Evolutionary conservation across 257 asterid species (phyloP), one percentile per base, ranked within the genome.

Genomic region (Primulina huaijiensis): DNA sequence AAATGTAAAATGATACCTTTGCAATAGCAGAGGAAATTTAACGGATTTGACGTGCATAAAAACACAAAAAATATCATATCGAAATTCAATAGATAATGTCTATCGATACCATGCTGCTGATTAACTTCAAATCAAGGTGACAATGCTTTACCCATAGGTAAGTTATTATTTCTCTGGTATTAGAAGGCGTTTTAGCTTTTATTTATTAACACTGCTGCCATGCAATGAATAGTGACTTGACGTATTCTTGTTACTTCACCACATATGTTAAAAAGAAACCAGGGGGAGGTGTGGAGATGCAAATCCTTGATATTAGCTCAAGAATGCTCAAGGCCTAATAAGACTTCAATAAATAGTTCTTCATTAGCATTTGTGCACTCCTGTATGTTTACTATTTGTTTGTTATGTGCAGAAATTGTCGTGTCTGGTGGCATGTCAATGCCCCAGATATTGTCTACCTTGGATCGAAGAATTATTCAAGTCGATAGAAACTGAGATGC

Each of bases 351-450:
- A 12, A 12, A 21, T 56, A 9, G 6, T 72, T 53, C 17, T 50
- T 71, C 55, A 62, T n/a, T 35, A 20, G 20, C 46, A 43, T 59
- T 27, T 19, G 55, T 16, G 57, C 3, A 1, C 20, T 12, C 63
- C 53, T 56, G 57, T 7, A 57, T 34, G 7, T 40, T 17, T 21
- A 25, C n/a, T 67, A 14, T 35, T 62, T 62, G 60, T 64, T 79
- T 71, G 21, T 64, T 71, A 12, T 76, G 25, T 74, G 71, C 92
- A 87, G 92, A 87, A 73, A 87, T 87, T 59, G 89, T 87, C 8
- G 89, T 87, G 23, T 87, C 92, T 7, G 92, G 89, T 73, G 92
- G 92, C 73, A 87, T 87, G 92, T 87, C 92, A 16, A 87, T 87
- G 92, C 92, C 92, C 78, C 90, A 83, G 66, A 64, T 84, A 56